Base-by-base conservation (phyloP, 805 yeast species). In the Suhomyces vadensis region DNA sequence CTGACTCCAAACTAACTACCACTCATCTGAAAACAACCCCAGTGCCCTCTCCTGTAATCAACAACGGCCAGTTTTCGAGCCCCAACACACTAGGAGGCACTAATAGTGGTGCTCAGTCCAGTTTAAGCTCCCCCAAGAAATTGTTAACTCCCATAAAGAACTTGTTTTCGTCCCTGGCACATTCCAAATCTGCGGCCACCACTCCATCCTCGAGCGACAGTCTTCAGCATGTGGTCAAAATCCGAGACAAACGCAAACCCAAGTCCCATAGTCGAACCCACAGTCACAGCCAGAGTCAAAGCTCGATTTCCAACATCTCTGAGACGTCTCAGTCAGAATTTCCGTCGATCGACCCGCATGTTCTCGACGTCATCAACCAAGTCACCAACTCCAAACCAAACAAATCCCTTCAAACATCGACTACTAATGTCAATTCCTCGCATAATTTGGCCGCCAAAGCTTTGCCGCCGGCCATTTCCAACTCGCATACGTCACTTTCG, bases 61-160 rank as follows among this genome's bases (percentile, higher is more conserved):
- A 31, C 13, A 29, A 35, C 9, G 42, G 44, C 5, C 49, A 39
- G 29, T 44, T 44, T 35, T 41, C 48, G 6, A 42, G 46, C 42
- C 46, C 24, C 38, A 23, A 22, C 14, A 27, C 23, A 3, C 17
- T 16, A 7, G 42, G 42, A 3, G 16, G 22, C 25, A 17, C 23
- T n/a, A 14, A 20, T 20, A 11, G 21, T 17, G 31, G 33, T 16
- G 27, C 25, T 2, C 43, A 31, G 8, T 19, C 49, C 6, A 17
- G 22, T 2, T 22, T 44, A 10, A 46, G 47, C 37, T 58, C 63
- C 10, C 64, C 65, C 14, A 60, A 60, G 40, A 58, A 58, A 47
- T 54, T 60, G 25, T 45, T 60, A 26, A 58, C 61, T 2, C 65
- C 65, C 11, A 60, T 60, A 26, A 58, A 56, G 51, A 60, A 58